Percentiles rank a stretch among this genome's conserved stretches.
Evolutionary conservation across 768 basidiomycete species (phyloP).

Genomic region (Cystofilobasidium ferigula): DNA sequence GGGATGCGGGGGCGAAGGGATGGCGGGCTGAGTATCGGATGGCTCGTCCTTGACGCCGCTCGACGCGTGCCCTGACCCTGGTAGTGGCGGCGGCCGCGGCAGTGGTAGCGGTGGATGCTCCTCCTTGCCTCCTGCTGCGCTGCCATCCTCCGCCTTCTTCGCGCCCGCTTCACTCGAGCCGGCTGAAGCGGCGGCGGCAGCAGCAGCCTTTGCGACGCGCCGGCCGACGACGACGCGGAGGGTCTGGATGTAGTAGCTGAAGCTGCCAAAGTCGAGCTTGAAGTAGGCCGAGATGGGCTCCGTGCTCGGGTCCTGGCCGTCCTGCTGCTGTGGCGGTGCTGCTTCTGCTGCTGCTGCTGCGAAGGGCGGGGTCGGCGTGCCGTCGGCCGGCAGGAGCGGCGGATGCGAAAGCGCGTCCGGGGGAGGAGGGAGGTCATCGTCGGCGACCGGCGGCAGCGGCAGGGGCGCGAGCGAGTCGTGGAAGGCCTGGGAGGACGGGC

Average conservation of each 20-base stretch:
- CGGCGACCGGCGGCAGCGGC: background rate
- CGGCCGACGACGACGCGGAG: conserved; percentile 88
- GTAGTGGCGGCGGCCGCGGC: no score
- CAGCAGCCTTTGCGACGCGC: conserved; percentile 25
- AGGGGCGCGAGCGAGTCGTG: background rate
- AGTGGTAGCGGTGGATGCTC: no score
- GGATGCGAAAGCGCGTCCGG: background rate
- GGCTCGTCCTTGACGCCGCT: background rate
- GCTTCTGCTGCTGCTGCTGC: background rate
- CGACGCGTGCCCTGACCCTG: no score
- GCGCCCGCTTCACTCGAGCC: no score
- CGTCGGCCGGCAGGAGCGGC: background rate
- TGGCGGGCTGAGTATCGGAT: background rate
- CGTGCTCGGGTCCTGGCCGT: conserved; percentile 11
- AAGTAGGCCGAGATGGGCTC: conserved; percentile 69
- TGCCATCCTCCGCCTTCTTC: no score
- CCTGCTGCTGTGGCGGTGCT: background rate
- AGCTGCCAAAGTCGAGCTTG: conserved; percentile 82
- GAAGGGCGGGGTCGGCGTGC: background rate
- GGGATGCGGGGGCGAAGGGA: background rate
- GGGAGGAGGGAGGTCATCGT: background rate
- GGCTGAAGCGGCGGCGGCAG: background rate
- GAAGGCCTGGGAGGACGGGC: background rate
- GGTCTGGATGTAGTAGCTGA: conserved; percentile 95
- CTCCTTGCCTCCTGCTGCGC: no score